Base-by-base conservation (phyloP, 1,284 basidiomycete species). In the Wallemia mellicola region DNA sequence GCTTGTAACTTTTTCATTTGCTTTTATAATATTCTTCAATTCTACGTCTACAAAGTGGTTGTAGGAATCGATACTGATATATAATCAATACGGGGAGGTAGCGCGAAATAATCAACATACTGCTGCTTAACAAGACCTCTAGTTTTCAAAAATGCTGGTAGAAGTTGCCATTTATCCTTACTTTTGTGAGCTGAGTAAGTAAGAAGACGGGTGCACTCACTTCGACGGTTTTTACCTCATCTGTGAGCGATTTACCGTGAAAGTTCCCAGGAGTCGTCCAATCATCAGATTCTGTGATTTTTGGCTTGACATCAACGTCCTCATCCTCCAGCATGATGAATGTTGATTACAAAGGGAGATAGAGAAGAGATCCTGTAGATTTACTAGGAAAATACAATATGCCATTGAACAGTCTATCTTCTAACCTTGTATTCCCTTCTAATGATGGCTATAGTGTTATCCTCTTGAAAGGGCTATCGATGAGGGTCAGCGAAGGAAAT, bases 81-180 rank as follows among this genome's bases (percentile, higher is more conserved):
- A 11, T 24, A 1, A n/a, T 17, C 17, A 25, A 48, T 22, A 27
- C 5, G 56, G 15, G 28, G n/a, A 57, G 55, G 17, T 27, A 25
- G 15, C 24, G n/a, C 25, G 15, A 57, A 25, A 26, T 27, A n/a
- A 22, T 2, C 15, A 26, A 57, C 55, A 24, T 57, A 57, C n/a
- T 99, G 94, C 70, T 99, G 94, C 73, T 98, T 98, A 62, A 95
- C 91, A n/a, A 96, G 79, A 64, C 91, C 91, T 67, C 95, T 96
- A 62, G 91, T 86, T 70, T 91, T 85, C 60, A 96, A 75, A 67
- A 95, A 96, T 11, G 89, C 89, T 0, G 91, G 91, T 2, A 96
- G 73, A 14, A 96, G 73, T 55, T 92, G 79, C 91, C 91, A 96
- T 79, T 96, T 96, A 68, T 95, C 91, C 88, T 94, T 11, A 5